Conservation (phyloP, 768 basidiomycete genomes). For the Collybiopsis confluens region DNA sequence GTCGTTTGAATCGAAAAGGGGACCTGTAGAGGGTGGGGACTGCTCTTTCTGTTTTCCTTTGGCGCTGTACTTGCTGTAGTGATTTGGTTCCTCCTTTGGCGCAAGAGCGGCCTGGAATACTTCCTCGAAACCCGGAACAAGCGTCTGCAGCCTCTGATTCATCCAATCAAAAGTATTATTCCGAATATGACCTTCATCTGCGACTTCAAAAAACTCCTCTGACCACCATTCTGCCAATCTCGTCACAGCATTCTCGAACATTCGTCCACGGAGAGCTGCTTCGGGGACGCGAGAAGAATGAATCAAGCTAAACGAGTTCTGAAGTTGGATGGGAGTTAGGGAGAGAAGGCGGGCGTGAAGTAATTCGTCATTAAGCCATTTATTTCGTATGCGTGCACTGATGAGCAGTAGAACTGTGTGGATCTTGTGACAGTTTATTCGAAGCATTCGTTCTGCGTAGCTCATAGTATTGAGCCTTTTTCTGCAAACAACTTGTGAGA, state of each 20-base stretch:
- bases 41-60: conserved; percentile 21
- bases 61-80: conserved; percentile 1
- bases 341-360: conserved; percentile 90
- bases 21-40: not conserved
- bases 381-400: conserved; percentile 72
- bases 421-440: conserved; percentile 83
- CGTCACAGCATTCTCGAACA: conserved; percentile 80
- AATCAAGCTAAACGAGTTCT: conserved; percentile 78
- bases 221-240: conserved; percentile 86
- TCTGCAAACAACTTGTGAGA: conserved; percentile 15
- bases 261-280: conserved; percentile 70
- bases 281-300: conserved; percentile 81
- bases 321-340: conserved; percentile 73
- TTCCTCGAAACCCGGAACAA: conserved; percentile 1
- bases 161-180: conserved; percentile 78
- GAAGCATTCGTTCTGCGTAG: conserved; percentile 64
- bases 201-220: conserved; percentile 60
- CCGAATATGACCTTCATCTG: conserved; percentile 62
- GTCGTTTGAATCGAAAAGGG: conserved; percentile 24
- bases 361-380: conserved; percentile 77
- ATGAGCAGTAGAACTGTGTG: conserved; percentile 81
- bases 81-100: not conserved
- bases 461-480: conserved; percentile 44
- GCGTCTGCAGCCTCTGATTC: conserved; percentile 34
- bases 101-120: not conserved